A percentile compares a stretch with the other conserved stretches of the same genome.
Conservation (phyloP, 2,329 filamentous ascomycete species). For the Fusarium anguioides region DNA sequence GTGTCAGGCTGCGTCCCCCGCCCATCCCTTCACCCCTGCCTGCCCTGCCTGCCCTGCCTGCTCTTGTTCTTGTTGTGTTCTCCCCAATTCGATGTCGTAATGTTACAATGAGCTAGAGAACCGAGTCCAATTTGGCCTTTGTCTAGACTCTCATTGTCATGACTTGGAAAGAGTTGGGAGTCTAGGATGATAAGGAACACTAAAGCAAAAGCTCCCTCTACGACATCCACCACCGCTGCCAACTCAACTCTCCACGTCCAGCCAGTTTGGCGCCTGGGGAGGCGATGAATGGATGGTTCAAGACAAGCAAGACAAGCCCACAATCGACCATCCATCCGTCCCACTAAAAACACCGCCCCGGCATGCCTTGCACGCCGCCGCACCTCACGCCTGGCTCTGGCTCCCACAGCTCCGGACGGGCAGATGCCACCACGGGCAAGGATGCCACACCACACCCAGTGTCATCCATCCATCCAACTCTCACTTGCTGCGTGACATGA, state of each 20-base stretch:
- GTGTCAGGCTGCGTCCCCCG: constrained; percentile 45
- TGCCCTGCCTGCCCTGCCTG: no score
- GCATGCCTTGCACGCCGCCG: constrained; percentile 32
- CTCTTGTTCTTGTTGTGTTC: constrained; percentile 31
- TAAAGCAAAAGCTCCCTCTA: background rate
- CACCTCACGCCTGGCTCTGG: constrained; percentile 33
- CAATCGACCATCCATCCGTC: constrained; percentile 19
- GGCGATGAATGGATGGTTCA: constrained; percentile 31
- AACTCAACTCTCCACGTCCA: constrained; percentile 6
- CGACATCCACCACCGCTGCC: background rate
- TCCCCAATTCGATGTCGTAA: constrained; percentile 38
- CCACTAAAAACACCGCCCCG: constrained; percentile 44
- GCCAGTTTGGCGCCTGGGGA: constrained; percentile 17
- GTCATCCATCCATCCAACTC: constrained; percentile 30
- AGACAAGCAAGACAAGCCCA: constrained; percentile 28
- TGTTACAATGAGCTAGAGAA: constrained; percentile 35
- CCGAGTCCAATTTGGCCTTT: constrained; percentile 26
- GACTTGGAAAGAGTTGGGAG: background rate
- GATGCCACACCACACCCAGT: constrained; percentile 38
- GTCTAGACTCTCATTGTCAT: background rate
- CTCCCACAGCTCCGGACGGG: constrained; percentile 40
- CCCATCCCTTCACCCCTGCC: constrained; percentile 35
- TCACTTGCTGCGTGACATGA: constrained; percentile 44
- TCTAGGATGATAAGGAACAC: no score
- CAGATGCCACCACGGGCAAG: constrained; percentile 40